Percentiles rank a stretch among this genome's conserved stretches.
Evolutionary conservation across 441 rosid genomes (phyloP).

Genomic region (Syzygium syzygioides): DNA sequence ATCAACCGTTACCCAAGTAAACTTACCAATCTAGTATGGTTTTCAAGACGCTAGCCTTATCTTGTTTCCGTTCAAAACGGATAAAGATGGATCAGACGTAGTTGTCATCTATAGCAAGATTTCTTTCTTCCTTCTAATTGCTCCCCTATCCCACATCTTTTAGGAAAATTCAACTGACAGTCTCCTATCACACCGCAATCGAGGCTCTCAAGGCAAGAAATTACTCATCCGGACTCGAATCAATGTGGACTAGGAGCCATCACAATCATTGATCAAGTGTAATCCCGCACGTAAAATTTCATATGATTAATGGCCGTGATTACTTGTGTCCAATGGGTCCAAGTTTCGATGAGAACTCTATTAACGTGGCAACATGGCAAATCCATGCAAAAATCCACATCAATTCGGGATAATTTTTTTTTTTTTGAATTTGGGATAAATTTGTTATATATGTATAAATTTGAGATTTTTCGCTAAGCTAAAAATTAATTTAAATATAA

Average conservation of each 20-base stretch:
- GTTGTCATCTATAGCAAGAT: neutral
- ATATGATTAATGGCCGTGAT: neutral
- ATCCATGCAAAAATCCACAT: too few relatives aligned
- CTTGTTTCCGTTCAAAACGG: accelerated
- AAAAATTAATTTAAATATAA: too few relatives aligned
- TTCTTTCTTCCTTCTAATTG: neutral
- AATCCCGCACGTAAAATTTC: too few relatives aligned
- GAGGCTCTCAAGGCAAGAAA: neutral
- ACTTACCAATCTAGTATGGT: accelerated
- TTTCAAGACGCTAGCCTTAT: neutral
- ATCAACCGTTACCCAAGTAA: neutral
- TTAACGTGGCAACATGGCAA: too few relatives aligned
- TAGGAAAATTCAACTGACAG: too few relatives aligned
- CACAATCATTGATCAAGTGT: accelerated
- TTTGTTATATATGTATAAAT: too few relatives aligned
- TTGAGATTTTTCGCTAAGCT: too few relatives aligned
- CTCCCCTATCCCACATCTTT: neutral
- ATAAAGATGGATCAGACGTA: neutral
- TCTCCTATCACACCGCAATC: neutral
- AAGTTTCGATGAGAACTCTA: neutral
- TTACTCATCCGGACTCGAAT: neutral
- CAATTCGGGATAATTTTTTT: too few relatives aligned
- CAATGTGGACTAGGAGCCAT: neutral
- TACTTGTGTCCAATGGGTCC: neutral
- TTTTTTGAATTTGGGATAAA: too few relatives aligned